Percentiles rank a stretch among this genome's conserved stretches.
Conservation (phyloP, 805 yeast genomes). For the Ogataea trehaloabstinens region DNA sequence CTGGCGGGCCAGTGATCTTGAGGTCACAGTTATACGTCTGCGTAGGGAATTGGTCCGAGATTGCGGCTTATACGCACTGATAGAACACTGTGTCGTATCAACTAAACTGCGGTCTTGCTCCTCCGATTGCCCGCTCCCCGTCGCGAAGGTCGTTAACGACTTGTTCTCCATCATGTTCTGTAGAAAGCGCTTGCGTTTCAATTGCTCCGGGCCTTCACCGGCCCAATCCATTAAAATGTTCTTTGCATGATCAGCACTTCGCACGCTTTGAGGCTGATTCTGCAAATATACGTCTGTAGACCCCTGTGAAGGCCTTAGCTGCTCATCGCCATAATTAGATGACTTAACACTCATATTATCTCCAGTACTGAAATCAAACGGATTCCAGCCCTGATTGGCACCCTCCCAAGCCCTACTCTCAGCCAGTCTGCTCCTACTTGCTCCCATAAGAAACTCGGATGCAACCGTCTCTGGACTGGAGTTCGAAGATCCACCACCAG, state of each 20-base stretch:
- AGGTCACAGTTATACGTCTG: conserved; percentile 13
- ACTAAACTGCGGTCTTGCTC: conserved; percentile 2
- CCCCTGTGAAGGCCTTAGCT: not conserved
- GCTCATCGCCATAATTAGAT: not conserved
- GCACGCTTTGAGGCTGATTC: not conserved
- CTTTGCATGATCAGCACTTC: not conserved
- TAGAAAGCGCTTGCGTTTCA: not conserved
- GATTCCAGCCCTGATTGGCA: conserved; percentile 1
- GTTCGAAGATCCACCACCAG: no score
- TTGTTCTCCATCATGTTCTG: not conserved
- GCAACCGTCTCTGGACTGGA: conserved; percentile 7
- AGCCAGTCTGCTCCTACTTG: not conserved
- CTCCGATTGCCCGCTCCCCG: not conserved
- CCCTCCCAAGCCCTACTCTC: not conserved
- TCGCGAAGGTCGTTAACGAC: not conserved
- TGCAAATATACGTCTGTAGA: not conserved
- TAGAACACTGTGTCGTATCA: conserved; percentile 3
- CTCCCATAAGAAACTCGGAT: conserved; percentile 1
- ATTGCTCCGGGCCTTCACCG: not conserved
- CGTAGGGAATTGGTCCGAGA: conserved; percentile 12
- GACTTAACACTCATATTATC: not conserved
- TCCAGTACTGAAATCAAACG: conserved; percentile 2
- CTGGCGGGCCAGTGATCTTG: conserved; percentile 1
- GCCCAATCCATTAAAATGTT: not conserved
- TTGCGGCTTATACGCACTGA: conserved; percentile 8